phyloP scores from a whole-genome alignment of 768 basidiomycete genomes.

The Leccinum subtestaceum region DNA sequence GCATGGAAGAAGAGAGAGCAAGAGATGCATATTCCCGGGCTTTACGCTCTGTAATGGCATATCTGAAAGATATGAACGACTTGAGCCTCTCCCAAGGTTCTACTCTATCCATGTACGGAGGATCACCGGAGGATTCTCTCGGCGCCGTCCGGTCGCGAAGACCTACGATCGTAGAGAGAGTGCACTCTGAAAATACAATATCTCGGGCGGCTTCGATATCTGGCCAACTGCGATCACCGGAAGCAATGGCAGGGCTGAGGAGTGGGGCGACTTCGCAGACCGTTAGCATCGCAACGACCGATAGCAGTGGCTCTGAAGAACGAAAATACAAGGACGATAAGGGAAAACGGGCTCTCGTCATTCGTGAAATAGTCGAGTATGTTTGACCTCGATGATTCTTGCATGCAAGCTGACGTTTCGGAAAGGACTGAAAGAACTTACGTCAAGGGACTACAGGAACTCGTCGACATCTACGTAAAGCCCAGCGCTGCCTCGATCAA shows the following conservation, averaged over 20 bases:
- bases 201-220: conserved; percentile 48
- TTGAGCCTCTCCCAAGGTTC: conserved; percentile 64
- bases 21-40: conserved; percentile 76
- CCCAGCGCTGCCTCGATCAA: conserved; percentile 73
- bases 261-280: conserved; percentile 63
- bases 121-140: conserved; percentile 43
- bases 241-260: conserved; percentile 59
- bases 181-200: conserved; percentile 47
- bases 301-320: conserved; percentile 74
- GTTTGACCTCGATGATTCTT: conserved; percentile 29
- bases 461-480: conserved; percentile 93
- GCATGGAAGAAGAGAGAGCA: conserved; percentile 68
- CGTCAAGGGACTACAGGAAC: conserved; percentile 88
- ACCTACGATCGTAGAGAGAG: conserved; percentile 60
- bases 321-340: conserved; percentile 92
- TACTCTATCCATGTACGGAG: conserved; percentile 57
- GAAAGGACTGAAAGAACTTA: conserved; percentile 91
- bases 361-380: conserved; percentile 90
- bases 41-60: conserved; percentile 90
- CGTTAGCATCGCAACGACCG: conserved; percentile 67
- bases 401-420: conserved; percentile 9
- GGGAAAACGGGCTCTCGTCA: conserved; percentile 74
- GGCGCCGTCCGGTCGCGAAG: conserved; percentile 51
- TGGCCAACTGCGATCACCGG: conserved; percentile 61
- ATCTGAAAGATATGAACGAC: conserved; percentile 94